Evolutionary conservation across 768 basidiomycete species (phyloP), one percentile per base, ranked within the genome.

Genomic region (Boletus coccyginus): DNA sequence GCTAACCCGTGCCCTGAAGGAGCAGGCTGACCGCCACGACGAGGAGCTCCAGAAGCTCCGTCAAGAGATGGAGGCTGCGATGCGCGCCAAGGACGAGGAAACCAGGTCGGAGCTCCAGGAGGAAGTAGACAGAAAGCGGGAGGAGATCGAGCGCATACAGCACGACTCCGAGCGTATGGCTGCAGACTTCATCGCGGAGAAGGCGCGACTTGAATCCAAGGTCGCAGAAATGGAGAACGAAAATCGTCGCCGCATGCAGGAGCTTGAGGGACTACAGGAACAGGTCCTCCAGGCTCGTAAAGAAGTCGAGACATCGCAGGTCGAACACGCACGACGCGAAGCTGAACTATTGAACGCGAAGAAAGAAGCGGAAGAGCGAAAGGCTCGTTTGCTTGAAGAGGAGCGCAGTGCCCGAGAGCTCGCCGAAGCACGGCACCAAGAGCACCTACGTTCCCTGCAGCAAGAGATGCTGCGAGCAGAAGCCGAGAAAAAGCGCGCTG

Each of bases 21-120:
- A 77, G 56, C 78, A 81, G 66, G 73, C 76, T 29, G 64, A 75
- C 52, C 72, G 74, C 36, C 78, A 81, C 57, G 70, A 76, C 33
- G 70, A 75, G n/a, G 83, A 86, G 60, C 67, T 84, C 62, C 67
- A 69, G 41, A 69, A 68, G 5, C 70, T 86, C 19, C 73, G 77
- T 53, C 61, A 70, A 10, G 81, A 83, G 55, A 80, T 81, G 72
- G 72, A 77, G 59, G 66, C 68, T 38, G 78, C 80, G 7, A 74
- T 79, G 61, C 66, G 67, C 19, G 59, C 61, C 52, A 77, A 79
- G 56, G 80, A 81, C 58, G 78, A 79, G 50, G 80, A 79, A 64
- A 76, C 77, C 12, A 69, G 69, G 44, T 56, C 59, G 46, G 80
- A 81, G 60, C 70, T 83, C 35, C 76, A 78, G 50, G 63, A 72